A percentile compares a stretch with the other conserved stretches of the same genome.
phyloP scores from a whole-genome alignment of 371 early-diverging fungal species.

The Mucor velutinosus region DNA sequence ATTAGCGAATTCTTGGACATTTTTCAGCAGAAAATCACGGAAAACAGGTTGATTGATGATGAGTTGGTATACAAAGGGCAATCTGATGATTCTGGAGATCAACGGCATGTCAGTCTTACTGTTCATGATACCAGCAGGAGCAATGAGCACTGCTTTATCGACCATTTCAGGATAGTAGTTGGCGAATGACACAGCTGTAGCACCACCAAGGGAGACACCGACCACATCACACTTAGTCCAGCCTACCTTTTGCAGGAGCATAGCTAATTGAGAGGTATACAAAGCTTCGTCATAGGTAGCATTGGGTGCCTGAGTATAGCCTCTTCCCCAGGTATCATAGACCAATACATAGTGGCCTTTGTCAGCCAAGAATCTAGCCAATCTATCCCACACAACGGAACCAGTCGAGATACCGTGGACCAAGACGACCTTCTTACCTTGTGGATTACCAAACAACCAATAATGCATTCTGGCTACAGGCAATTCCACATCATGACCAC shows the following conservation, averaged over 20 bases:
- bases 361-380: slow-evolving; percentile 37
- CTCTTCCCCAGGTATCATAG: slow-evolving; percentile 61
- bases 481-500: slow-evolving; percentile 36
- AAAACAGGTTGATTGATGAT: slow-evolving; percentile 20
- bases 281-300: slow-evolving; percentile 43
- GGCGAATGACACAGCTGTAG: slow-evolving; percentile 53
- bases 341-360: slow-evolving; percentile 50
- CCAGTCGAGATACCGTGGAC: slow-evolving; percentile 59
- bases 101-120: slow-evolving; percentile 30
- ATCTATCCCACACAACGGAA: slow-evolving; percentile 28
- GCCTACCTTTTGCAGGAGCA: slow-evolving; percentile 53
- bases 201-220: slow-evolving; percentile 58
- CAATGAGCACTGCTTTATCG: slow-evolving; percentile 48
- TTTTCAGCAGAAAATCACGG: slow-evolving; percentile 8
- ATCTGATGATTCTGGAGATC: slow-evolving; percentile 22
- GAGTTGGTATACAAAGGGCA: slow-evolving; percentile 17
- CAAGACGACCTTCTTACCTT: slow-evolving; percentile 54
- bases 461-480: slow-evolving; percentile 57
- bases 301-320: slow-evolving; percentile 55
- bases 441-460: slow-evolving; percentile 50
- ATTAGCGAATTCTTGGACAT: neutral
- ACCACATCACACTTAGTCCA: slow-evolving; percentile 50
- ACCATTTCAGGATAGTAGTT: slow-evolving; percentile 54
- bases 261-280: slow-evolving; percentile 51
- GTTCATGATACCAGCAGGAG: slow-evolving; percentile 58